Conservation (phyloP, 208 protist genomes). For the Trypanosoma boissoni region DNA sequence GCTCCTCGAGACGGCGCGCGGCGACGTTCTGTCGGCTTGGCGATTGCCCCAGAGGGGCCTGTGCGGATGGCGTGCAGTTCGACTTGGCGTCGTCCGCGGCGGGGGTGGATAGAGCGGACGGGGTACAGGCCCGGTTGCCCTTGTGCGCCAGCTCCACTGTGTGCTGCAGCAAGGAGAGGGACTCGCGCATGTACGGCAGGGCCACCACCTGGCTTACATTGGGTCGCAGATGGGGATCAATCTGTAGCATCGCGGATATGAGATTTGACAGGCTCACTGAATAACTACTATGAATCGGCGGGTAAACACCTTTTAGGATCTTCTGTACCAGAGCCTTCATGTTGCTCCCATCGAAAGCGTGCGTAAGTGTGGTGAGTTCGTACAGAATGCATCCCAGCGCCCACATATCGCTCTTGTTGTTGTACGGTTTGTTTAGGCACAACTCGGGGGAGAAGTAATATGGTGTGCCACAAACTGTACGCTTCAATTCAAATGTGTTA, state of each 20-base stretch:
- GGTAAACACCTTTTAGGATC: constrained; percentile 85
- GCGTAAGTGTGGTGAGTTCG: constrained; percentile 87
- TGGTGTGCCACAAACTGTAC: constrained; percentile 93
- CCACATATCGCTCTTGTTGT: constrained; percentile 94
- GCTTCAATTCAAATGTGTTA: constrained; percentile 87
- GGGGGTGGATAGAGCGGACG: no score
- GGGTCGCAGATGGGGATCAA: constrained; percentile 73
- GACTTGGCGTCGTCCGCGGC: background rate
- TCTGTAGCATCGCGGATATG: constrained; percentile 83
- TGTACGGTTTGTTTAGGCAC: constrained; percentile 93
- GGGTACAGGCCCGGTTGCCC: constrained; percentile 38
- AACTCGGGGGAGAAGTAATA: constrained; percentile 96
- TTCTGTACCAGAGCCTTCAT: constrained; percentile 90
- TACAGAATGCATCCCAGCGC: constrained; percentile 89
- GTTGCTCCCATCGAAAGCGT: constrained; percentile 88
- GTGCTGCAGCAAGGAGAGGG: constrained; percentile 54
- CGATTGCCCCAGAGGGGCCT: no score
- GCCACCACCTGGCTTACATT: constrained; percentile 81
- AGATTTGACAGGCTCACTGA: constrained; percentile 67
- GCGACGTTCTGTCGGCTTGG: constrained; percentile 39
- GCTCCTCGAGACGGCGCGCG: constrained; percentile 40
- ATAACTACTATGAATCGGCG: constrained; percentile 76
- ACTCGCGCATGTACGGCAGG: constrained; percentile 73
- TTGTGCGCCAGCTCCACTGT: constrained; percentile 56
- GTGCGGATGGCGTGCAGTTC: background rate